Evolutionary conservation across 768 basidiomycete species (phyloP).

Genomic region (Amanita thiersii): DNA sequence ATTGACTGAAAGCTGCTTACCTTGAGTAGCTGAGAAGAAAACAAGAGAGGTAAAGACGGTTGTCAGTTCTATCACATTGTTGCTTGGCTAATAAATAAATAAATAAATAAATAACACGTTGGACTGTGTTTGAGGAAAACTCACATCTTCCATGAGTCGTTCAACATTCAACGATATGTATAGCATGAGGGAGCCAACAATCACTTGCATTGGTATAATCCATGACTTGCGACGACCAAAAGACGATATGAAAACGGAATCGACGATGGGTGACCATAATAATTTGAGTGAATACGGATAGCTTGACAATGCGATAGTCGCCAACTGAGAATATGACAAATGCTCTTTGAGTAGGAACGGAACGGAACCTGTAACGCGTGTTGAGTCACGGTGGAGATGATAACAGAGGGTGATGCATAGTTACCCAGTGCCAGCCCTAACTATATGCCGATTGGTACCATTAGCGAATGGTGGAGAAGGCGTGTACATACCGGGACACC

Average conservation of each 20-base stretch:
- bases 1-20: conserved; percentile 24
- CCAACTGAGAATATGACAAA: conserved; percentile 94
- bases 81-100: conserved; percentile 51
- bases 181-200: conserved; percentile 80
- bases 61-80: conserved; percentile 74
- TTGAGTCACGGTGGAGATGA: conserved; percentile 2
- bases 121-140: conserved; percentile 11
- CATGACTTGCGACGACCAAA: conserved; percentile 96
- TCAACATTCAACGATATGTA: conserved; percentile 71
- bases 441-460: conserved; percentile 26
- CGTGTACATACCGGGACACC: conserved; percentile 72
- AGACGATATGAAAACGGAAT: conserved; percentile 74
- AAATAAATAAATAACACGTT: conserved; percentile 10
- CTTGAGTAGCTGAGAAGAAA: conserved; percentile 95
- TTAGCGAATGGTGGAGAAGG: conserved; percentile 5
- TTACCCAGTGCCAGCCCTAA: conserved; percentile 83
- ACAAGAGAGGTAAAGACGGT: conserved; percentile 84
- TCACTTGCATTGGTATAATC: conserved; percentile 96
- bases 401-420: conserved; percentile 10
- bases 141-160: conserved; percentile 70
- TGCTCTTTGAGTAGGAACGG: conserved; percentile 95
- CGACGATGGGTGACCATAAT: conserved; percentile 96
- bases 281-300: conserved; percentile 97
- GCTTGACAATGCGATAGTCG: conserved; percentile 84
- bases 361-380: conserved; percentile 61